Percentiles rank a stretch among this genome's conserved stretches.
Conservation (phyloP, 169 alveolate species). For the Hepatocystis sp. region DNA sequence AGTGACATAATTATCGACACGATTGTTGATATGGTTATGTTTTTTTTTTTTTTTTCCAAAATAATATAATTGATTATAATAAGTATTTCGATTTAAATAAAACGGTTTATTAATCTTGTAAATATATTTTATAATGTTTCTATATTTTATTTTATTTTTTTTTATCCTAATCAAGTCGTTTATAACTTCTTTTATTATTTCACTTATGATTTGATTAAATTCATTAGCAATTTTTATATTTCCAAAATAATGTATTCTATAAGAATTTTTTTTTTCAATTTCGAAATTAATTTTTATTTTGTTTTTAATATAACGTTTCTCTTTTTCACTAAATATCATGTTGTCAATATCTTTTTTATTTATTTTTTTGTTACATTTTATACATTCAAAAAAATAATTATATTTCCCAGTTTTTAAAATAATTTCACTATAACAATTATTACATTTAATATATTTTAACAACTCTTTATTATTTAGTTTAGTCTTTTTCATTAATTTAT, state of each 20-base stretch:
- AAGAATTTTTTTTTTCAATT: conserved; percentile 31
- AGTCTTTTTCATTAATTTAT: conserved; percentile 16
- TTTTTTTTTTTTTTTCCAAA: too few relatives aligned
- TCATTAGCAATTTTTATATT: conserved; percentile 1
- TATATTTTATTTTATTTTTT: conserved; percentile 32
- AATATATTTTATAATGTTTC: conserved; percentile 41
- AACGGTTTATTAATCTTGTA: conserved; percentile 18
- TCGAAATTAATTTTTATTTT: conserved; percentile 32
- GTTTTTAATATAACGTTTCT: conserved; percentile 8
- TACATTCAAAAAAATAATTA: conserved; percentile 25
- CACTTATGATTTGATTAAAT: conserved; percentile 16
- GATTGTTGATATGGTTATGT: too few relatives aligned
- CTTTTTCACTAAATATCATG: conserved; percentile 20
- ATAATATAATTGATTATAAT: too few relatives aligned
- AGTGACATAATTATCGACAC: too few relatives aligned
- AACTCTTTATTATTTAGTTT: conserved; percentile 19
- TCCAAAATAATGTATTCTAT: conserved; percentile 51
- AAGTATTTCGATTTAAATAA: neutral
- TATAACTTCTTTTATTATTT: conserved; percentile 31
- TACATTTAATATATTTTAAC: conserved; percentile 6
- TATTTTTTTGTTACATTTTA: conserved; percentile 8
- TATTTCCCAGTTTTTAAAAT: conserved; percentile 33
- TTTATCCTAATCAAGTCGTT: conserved; percentile 17
- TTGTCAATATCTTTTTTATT: conserved; percentile 17
- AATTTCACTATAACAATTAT: neutral